Base-by-base conservation (phyloP, 306 rosid species). In the Delonix regia region DNA sequence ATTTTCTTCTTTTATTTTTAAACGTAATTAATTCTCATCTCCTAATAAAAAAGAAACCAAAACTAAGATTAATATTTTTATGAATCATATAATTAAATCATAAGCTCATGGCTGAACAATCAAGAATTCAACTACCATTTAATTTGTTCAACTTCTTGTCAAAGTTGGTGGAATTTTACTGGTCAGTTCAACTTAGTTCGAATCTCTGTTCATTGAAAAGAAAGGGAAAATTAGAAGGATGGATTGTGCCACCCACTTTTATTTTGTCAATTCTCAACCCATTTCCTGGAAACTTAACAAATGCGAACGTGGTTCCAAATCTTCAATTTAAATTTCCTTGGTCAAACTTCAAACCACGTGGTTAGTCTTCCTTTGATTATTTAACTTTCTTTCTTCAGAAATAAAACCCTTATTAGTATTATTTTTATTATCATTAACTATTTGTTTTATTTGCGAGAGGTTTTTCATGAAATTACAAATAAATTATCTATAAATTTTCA, bases 331-430 rank as follows among this genome's bases (percentile, higher is more conserved):
- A 63, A 34, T 73, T 81, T 75, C 57, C 52, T n/a, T 18, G 73
- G 81, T 82, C 84, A 74, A 69, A 36, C 12, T 70, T 82, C 88
- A 85, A 78, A 64, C 68, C 78, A 81, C 71, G 83, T 62, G 83
- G 42, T 25, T 8, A 27, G 66, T 73, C 53, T 72, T 25, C 1
- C 34, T 4, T 66, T 52, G 4, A 5, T 25, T 6, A 25, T 52
- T 52, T 3, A 9, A 48, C 21, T 34, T 10, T 12, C 21, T 5
- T 34, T 21, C 6, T 4, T 11, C 7, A 2, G 22, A 24, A 25
- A 24, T 25, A 57, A 11, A 24, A 57, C n/a, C n/a, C 4, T 4
- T 42, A 2, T 41, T 12, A 6, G 6, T 25, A 39, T 9, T 45
- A 45, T 45, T 10, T 0, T 45, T 45, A 10, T 45, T 14, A 45